Evolutionary conservation across 106 monocot genomes (phyloP).

Genomic region (Gastrodia elata): DNA sequence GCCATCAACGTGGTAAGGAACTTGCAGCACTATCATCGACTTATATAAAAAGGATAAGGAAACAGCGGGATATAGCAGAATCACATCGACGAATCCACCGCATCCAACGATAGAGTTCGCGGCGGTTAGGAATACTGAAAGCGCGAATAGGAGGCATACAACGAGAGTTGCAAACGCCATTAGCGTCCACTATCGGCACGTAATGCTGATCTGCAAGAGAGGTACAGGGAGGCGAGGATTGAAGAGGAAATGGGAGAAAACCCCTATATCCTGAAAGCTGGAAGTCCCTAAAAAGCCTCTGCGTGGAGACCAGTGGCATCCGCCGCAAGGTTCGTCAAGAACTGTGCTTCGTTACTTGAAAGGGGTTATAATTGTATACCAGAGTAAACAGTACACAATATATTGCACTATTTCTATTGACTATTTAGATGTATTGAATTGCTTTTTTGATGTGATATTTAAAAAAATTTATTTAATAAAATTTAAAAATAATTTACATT

Average conservation of each 20-base stretch:
- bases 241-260: background rate
- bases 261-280: too few relatives aligned
- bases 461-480: too few relatives aligned
- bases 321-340: too few relatives aligned
- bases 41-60: background rate
- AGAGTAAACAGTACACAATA: too few relatives aligned
- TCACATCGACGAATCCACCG: constrained; percentile 88
- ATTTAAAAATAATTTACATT: too few relatives aligned
- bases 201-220: constrained; percentile 8
- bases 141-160: constrained; percentile 21
- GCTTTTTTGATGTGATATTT: too few relatives aligned
- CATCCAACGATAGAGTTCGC: constrained; percentile 83
- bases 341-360: too few relatives aligned
- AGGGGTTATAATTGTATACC: too few relatives aligned
- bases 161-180: constrained; percentile 20
- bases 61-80: background rate
- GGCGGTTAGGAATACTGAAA: constrained; percentile 14
- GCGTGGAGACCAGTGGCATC: background rate
- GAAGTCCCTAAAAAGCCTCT: too few relatives aligned
- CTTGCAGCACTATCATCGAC: background rate
- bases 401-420: too few relatives aligned
- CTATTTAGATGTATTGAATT: too few relatives aligned
- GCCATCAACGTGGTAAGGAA: background rate
- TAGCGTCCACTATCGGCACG: constrained; percentile 7
- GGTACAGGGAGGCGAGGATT: background rate